phyloP scores from a whole-genome alignment of 345 rosid species.

The Mallotus nudiflorus region DNA sequence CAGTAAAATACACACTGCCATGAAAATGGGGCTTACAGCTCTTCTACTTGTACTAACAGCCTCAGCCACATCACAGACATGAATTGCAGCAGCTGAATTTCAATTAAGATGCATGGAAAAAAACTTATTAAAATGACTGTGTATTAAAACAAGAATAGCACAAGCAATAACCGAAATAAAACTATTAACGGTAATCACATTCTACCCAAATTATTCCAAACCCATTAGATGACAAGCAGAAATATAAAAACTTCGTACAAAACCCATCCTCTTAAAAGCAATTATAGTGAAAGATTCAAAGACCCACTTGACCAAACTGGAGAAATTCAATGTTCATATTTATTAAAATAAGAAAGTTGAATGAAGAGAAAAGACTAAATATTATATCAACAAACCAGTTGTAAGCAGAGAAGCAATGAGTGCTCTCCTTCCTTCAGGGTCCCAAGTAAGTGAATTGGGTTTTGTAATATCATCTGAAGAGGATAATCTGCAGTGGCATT shows the following conservation, averaged over 20 bases:
- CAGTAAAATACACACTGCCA: not conserved
- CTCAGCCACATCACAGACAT: slow-evolving; percentile 54
- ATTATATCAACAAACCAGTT: slow-evolving; percentile 41
- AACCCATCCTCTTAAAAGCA: not conserved
- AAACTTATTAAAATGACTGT: not conserved
- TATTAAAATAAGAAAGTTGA: not conserved
- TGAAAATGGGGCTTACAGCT: slow-evolving; percentile 57
- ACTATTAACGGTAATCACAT: not conserved
- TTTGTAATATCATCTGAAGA: slow-evolving; percentile 32
- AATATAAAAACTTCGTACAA: not conserved
- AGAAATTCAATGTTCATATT: not conserved
- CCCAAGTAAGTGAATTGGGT: slow-evolving; percentile 24
- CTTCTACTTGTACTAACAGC: slow-evolving; percentile 95
- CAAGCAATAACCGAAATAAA: not conserved
- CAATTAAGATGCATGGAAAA: not conserved
- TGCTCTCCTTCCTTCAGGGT: slow-evolving; percentile 53
- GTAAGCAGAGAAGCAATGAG: slow-evolving; percentile 58
- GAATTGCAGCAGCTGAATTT: slow-evolving; percentile 50
- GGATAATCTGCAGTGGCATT: slow-evolving; percentile 48
- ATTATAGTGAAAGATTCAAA: not conserved
- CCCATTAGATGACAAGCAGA: not conserved
- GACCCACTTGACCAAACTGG: slow-evolving; percentile 12
- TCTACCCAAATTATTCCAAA: not conserved
- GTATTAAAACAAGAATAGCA: not conserved
- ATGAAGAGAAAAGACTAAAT: not conserved